Conservation (phyloP, 768 basidiomycete genomes). For the Termitomyces sp. region DNA sequence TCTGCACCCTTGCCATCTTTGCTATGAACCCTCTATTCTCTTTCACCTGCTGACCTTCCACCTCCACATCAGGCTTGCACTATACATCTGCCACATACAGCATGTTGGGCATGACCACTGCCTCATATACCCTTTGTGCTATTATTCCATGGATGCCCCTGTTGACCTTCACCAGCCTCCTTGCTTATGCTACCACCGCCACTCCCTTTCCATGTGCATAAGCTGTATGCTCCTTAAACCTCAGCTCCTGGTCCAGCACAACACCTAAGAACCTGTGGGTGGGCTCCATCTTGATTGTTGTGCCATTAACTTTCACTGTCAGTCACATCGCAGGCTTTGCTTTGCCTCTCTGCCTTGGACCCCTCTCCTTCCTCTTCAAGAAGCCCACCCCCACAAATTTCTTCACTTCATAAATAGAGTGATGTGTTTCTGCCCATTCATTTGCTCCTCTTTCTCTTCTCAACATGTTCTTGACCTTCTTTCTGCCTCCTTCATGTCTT, state of each 20-base stretch:
- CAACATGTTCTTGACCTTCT: background rate
- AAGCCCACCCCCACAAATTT: background rate
- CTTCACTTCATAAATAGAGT: background rate
- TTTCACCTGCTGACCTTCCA: background rate
- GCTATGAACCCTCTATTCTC: background rate
- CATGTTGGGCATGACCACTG: too few relatives aligned
- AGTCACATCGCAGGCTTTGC: too few relatives aligned
- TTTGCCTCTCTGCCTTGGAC: background rate
- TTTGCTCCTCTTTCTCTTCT: background rate
- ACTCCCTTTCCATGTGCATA: background rate
- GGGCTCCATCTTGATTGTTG: background rate
- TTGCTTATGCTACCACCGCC: background rate
- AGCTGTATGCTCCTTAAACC: slow-evolving; percentile 12
- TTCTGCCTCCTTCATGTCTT: background rate
- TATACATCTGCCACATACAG: too few relatives aligned
- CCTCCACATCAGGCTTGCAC: too few relatives aligned
- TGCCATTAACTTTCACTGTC: too few relatives aligned
- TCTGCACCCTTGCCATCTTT: background rate
- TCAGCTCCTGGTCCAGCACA: slow-evolving; percentile 11
- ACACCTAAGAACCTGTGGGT: slow-evolving; percentile 13
- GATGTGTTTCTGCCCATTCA: background rate
- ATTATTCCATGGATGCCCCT: slow-evolving; percentile 1
- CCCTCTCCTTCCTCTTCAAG: background rate
- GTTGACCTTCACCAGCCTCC: background rate
- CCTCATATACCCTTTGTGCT: background rate